These are phyloP conservation scores for Polytrichum commune DNA, from an alignment of 225 moss, liverwort and hornwort genomes.

Conservation along the genomic window DNA sequence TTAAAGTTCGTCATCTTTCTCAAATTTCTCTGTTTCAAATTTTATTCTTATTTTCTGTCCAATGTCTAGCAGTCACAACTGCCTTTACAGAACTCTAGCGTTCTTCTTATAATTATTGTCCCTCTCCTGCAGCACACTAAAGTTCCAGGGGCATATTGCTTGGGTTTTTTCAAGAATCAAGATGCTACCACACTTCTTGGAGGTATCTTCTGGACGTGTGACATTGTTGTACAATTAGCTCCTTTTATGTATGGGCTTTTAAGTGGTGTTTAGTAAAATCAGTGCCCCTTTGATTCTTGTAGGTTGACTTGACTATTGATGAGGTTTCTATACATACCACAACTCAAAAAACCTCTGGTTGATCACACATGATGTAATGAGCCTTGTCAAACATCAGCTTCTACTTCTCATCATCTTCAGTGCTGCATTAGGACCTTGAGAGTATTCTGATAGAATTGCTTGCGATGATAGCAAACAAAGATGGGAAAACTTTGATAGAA, in stretches of 20 bases:
- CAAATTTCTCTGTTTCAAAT: background rate
- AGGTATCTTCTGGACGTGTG: conserved; percentile 40
- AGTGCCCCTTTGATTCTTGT: too few species aligned
- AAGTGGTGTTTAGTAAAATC: background rate
- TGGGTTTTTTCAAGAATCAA: conserved; percentile 85
- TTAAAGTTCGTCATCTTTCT: conserved; percentile 49
- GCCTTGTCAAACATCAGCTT: conserved; percentile 6
- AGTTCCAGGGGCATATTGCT: conserved; percentile 74
- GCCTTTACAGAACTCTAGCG: background rate
- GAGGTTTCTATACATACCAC: too few species aligned
- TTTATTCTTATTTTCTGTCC: background rate
- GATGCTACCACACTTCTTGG: conserved; percentile 88
- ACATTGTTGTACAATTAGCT: conserved; percentile 4
- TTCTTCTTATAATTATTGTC: background rate
- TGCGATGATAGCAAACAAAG: too few species aligned
- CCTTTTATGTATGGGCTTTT: background rate
- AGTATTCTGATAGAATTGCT: too few species aligned
- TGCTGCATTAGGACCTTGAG: too few species aligned
- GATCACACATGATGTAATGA: background rate
- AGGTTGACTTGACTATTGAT: too few species aligned
- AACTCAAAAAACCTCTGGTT: too few species aligned
- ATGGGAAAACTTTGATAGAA: too few species aligned
- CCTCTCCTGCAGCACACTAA: conserved; percentile 58
- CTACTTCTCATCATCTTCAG: background rate
- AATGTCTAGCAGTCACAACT: background rate